Percentiles rank a stretch among this genome's conserved stretches.
These are phyloP conservation scores for Sporodiniella umbellata DNA, from an alignment of 371 early-diverging fungal genomes.

Conservation along the genomic window DNA sequence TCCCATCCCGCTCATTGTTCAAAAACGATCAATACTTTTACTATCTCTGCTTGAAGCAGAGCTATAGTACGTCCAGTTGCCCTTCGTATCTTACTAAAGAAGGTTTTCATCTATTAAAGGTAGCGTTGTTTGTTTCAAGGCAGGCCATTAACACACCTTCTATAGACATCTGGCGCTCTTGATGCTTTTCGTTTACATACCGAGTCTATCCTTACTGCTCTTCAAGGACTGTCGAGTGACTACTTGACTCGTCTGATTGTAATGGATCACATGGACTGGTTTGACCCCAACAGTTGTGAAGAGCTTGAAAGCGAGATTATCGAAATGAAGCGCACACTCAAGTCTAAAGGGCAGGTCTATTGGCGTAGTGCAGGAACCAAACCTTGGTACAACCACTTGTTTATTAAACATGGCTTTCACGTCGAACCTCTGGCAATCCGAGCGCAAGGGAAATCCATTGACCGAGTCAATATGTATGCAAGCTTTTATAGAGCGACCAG, in stretches of 20 bases:
- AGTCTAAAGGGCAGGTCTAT: slow-evolving; percentile 69
- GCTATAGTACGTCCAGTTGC: slow-evolving; percentile 61
- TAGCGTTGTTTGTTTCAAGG: slow-evolving; percentile 4
- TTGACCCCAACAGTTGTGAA: slow-evolving; percentile 53
- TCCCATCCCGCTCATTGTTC: slow-evolving; percentile 60
- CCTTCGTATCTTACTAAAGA: slow-evolving; percentile 74
- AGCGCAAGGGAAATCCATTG: slow-evolving; percentile 63
- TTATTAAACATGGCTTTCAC: slow-evolving; percentile 65
- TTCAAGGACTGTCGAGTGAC: slow-evolving; percentile 50
- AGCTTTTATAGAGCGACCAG: slow-evolving; percentile 55
- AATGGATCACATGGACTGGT: slow-evolving; percentile 94
- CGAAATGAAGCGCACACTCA: slow-evolving; percentile 59
- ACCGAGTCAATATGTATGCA: slow-evolving; percentile 87
- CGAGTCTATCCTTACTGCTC: slow-evolving; percentile 67
- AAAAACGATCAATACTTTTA: slow-evolving; percentile 81
- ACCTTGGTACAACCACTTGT: slow-evolving; percentile 80
- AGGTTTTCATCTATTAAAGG: slow-evolving; percentile 64
- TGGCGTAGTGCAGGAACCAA: slow-evolving; percentile 79
- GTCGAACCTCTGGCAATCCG: slow-evolving; percentile 69
- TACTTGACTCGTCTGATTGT: slow-evolving; percentile 75
- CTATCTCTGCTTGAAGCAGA: slow-evolving; percentile 69
- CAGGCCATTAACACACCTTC: not conserved
- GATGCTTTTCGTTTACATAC: slow-evolving; percentile 79
- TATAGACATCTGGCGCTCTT: slow-evolving; percentile 36
- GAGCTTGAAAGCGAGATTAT: slow-evolving; percentile 61